Percentiles rank a stretch among this genome's conserved stretches.
phyloP scores from a whole-genome alignment of 352 stramenopile species.

The Achlya hypogyna region DNA sequence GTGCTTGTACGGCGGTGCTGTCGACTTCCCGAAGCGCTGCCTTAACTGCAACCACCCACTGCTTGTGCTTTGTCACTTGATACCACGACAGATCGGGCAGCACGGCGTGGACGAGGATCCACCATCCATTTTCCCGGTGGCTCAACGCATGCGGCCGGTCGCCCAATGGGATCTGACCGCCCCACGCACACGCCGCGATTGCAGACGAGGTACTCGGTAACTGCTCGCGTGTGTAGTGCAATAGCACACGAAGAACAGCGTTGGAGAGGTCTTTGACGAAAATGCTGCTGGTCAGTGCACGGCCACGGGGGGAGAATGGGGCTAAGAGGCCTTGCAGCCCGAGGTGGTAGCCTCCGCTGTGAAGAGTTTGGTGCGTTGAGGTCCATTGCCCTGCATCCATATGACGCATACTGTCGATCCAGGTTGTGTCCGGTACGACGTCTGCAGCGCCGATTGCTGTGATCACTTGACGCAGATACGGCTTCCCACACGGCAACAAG shows the following conservation, averaged over 20 bases:
- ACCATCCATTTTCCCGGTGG: constrained; percentile 1
- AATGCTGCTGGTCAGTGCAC: neutral
- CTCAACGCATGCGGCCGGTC: neutral
- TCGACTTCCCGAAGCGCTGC: neutral
- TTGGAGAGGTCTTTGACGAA: neutral
- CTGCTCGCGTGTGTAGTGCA: neutral
- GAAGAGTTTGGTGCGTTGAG: neutral
- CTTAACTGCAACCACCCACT: neutral
- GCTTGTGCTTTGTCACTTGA: constrained; percentile 1
- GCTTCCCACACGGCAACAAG: neutral
- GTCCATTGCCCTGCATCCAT: neutral
- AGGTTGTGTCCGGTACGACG: neutral
- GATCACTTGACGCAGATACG: neutral
- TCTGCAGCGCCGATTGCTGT: neutral
- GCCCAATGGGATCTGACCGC: neutral
- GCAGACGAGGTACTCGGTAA: neutral
- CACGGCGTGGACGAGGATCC: neutral
- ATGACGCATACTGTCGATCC: neutral
- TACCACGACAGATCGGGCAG: constrained; percentile 7
- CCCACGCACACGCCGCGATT: neutral
- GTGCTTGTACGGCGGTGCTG: neutral
- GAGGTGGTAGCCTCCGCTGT: neutral
- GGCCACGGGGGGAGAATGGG: neutral
- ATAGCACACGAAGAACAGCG: neutral
- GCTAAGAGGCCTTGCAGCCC: neutral